A percentile compares a stretch with the other conserved stretches of the same genome.
Conservation (phyloP, 2,329 filamentous ascomycete species). For the Aspergillus fijiensis region DNA sequence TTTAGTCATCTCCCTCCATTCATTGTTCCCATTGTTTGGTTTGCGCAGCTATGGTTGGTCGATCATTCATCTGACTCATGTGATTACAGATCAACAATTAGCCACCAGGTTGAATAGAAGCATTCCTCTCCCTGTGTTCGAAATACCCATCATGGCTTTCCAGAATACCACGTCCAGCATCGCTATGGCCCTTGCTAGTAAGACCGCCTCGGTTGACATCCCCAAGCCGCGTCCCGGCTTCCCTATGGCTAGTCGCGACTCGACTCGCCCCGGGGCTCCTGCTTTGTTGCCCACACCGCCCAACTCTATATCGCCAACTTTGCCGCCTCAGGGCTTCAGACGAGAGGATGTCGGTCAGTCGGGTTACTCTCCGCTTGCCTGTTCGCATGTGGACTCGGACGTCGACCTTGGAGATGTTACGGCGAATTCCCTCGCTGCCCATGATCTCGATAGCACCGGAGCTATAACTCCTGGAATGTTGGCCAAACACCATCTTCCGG, state of each 20-base stretch:
- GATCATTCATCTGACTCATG: slow-evolving; percentile 24
- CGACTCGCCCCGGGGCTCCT: slow-evolving; percentile 35
- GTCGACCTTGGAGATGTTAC: slow-evolving; percentile 74
- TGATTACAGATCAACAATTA: slow-evolving; percentile 15
- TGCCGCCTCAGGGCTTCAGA: slow-evolving; percentile 78
- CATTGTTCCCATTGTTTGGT: slow-evolving; percentile 7
- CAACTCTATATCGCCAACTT: slow-evolving; percentile 87
- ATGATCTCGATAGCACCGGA: slow-evolving; percentile 68
- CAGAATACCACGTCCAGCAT: slow-evolving; percentile 46
- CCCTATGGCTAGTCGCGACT: slow-evolving; percentile 28
- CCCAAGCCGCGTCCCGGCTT: slow-evolving; percentile 44
- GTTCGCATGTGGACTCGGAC: slow-evolving; percentile 72
- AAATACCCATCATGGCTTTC: slow-evolving; percentile 43
- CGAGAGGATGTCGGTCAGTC: slow-evolving; percentile 52
- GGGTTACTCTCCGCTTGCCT: slow-evolving; percentile 44
- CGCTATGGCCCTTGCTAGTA: slow-evolving; percentile 51
- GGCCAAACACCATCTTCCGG: slow-evolving; percentile 84
- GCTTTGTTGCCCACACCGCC: slow-evolving; percentile 78
- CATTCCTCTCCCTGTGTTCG: background rate
- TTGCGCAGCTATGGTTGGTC: slow-evolving; percentile 13
- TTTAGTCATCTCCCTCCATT: slow-evolving; percentile 12
- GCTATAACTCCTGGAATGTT: slow-evolving; percentile 82
- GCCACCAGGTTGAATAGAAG: background rate
- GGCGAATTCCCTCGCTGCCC: slow-evolving; percentile 45
- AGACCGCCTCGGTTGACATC: slow-evolving; percentile 51